phyloP scores from a whole-genome alignment of 2,329 filamentous ascomycete species.

The Magnaporthiopsis poae region DNA sequence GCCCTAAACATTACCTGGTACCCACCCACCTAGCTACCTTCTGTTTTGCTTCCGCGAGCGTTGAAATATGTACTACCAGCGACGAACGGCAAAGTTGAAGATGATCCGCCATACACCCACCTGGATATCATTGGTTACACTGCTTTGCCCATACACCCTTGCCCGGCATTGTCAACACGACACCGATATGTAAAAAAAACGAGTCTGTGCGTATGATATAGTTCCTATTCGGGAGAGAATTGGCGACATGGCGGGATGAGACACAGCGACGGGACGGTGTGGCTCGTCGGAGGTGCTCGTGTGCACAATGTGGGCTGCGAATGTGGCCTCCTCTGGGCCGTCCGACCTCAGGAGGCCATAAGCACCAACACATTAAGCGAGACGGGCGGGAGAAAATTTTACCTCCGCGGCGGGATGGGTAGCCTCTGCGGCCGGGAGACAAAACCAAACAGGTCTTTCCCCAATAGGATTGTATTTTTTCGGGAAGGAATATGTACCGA shows the following conservation, averaged over 20 bases:
- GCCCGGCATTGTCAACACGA: too few species aligned
- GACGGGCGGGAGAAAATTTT: background rate
- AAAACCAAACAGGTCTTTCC: too few species aligned
- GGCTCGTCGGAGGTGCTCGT: background rate
- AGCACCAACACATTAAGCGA: background rate
- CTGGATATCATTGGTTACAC: too few species aligned
- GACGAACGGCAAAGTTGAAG: background rate
- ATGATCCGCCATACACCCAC: too few species aligned
- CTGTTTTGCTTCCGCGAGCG: background rate
- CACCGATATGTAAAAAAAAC: too few species aligned
- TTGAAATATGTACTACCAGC: background rate
- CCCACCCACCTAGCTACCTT: background rate
- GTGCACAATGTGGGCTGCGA: background rate
- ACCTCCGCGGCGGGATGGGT: background rate
- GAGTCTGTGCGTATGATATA: background rate
- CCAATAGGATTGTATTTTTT: background rate
- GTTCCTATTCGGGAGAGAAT: background rate
- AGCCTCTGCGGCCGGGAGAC: background rate
- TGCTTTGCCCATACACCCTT: too few species aligned
- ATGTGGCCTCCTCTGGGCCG: background rate
- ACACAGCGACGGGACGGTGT: background rate
- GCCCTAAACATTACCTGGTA: background rate
- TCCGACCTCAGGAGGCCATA: background rate
- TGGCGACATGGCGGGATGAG: background rate
- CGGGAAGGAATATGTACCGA: background rate